These are phyloP conservation scores for Russula virescens DNA, from an alignment of 768 basidiomycete genomes.

Conservation along the genomic window DNA sequence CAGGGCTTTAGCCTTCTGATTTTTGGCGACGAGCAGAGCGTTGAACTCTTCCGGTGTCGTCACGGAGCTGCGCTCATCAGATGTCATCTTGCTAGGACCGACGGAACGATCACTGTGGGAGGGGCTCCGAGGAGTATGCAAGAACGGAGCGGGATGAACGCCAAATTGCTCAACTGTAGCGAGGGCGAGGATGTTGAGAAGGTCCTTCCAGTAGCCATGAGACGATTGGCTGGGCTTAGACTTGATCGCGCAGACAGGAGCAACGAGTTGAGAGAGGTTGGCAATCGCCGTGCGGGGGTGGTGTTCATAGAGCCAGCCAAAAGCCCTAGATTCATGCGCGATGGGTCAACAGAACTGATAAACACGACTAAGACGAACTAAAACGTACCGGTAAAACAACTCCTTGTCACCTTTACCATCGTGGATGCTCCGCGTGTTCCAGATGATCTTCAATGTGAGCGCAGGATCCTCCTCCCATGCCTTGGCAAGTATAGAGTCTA, in stretches of 20 bases:
- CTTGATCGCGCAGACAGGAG: slow-evolving; percentile 29
- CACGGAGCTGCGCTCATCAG: slow-evolving; percentile 27
- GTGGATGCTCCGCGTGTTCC: slow-evolving; percentile 63
- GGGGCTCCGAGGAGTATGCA: slow-evolving; percentile 1
- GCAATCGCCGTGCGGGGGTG: slow-evolving; percentile 65
- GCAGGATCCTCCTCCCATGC: slow-evolving; percentile 56
- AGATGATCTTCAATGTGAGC: slow-evolving; percentile 60
- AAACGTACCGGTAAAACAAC: slow-evolving; percentile 48
- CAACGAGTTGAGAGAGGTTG: slow-evolving; percentile 34
- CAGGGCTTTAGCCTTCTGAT: slow-evolving; percentile 18
- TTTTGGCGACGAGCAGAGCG: slow-evolving; percentile 9
- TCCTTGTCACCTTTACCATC: slow-evolving; percentile 61
- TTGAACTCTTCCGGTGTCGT: background rate
- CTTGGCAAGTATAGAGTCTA: slow-evolving; percentile 37
- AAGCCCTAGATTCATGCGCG: slow-evolving; percentile 34
- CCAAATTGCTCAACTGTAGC: slow-evolving; percentile 48
- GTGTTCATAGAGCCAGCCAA: slow-evolving; percentile 62
- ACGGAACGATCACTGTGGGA: background rate
- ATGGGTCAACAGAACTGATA: background rate
- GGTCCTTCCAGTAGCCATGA: slow-evolving; percentile 75
- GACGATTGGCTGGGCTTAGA: slow-evolving; percentile 29
- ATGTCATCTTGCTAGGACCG: background rate
- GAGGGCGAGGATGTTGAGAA: slow-evolving; percentile 61
- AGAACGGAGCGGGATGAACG: slow-evolving; percentile 16
- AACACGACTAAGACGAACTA: slow-evolving; percentile 9